phyloP scores from a whole-genome alignment of 2,329 filamentous ascomycete species.

The Chaetomiaceae sp. region DNA sequence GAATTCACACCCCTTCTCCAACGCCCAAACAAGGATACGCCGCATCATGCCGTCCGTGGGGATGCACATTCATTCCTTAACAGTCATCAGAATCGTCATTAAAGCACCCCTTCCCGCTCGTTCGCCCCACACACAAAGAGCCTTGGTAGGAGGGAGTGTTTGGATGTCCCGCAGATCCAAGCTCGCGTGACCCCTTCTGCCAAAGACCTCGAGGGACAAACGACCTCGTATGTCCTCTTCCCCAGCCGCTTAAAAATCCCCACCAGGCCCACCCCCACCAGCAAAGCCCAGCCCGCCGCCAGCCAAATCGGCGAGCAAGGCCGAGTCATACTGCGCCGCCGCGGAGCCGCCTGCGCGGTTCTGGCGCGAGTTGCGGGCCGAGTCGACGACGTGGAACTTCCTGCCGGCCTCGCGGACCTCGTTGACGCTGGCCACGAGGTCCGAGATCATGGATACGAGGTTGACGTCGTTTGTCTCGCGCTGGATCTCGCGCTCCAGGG shows the following conservation, averaged over 20 bases:
- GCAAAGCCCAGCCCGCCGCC: background rate
- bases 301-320: background rate
- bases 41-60: background rate
- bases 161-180: no score
- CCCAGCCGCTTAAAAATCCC: no score
- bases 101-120: background rate
- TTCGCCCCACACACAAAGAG: no score
- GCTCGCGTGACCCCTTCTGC: no score
- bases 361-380: conserved; percentile 14
- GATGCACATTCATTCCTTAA: background rate
- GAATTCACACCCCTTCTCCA: background rate
- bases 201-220: no score
- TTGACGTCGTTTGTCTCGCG: conserved; percentile 81
- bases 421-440: conserved; percentile 67
- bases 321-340: background rate
- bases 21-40: background rate
- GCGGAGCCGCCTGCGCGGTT: conserved; percentile 20
- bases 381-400: conserved; percentile 62
- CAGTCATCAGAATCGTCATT: background rate
- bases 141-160: no score
- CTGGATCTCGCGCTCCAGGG: conserved; percentile 65
- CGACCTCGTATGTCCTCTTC: no score
- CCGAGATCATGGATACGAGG: conserved; percentile 69
- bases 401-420: conserved; percentile 69
- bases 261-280: no score